Evolutionary conservation across 805 yeast genomes (phyloP), one percentile per base, ranked within the genome.

Genomic region (Yueomyces sinensis): DNA sequence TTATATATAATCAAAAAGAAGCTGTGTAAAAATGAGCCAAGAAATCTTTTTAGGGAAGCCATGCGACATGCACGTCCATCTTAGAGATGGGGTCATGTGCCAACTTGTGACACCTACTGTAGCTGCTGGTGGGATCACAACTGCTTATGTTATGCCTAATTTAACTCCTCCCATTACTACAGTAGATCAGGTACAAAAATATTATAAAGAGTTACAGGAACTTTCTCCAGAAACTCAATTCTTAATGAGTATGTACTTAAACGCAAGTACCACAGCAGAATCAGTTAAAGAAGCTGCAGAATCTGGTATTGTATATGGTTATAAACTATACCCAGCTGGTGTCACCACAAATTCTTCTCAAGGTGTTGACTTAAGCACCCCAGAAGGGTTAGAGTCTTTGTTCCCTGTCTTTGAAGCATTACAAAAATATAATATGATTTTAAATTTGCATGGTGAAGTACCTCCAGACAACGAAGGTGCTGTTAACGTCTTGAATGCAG

Each of bases 301-400:
- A 36, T 49, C 59, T 14, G 76, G 76, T 2, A 75, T 74, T 27
- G 75, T 89, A 36, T 66, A 75, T 22, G 99, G 99, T 37, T 83
- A 91, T 45, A 91, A 91, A 58, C 86, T 95, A 55, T 91, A 91
- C 56, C 99, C 99, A 29, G 96, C 97, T 2, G 99, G 99, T 31
- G 99, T 91, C 23, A 91, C 99, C n/a, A 91, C 99, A 28, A 91
- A 91, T 62, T 84, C 95, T 9, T 59, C 71, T 32, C 82, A 78
- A 3, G 98, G 98, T 33, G 95, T 91, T 17, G 91, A 82, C 55
- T 11, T 25, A 5, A n/a, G 28, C 14, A 25, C 13, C 14, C 93
- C 93, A 17, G 83, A 86, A 47, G 94, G 89, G 50, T 91, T 91
- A 59, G 71, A 79, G 32, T 75, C 70, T 5, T 91, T 87, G 49